These are phyloP conservation scores for Cladosporium sp. DNA, from an alignment of 2,329 filamentous ascomycete genomes.

Conservation along the genomic window DNA sequence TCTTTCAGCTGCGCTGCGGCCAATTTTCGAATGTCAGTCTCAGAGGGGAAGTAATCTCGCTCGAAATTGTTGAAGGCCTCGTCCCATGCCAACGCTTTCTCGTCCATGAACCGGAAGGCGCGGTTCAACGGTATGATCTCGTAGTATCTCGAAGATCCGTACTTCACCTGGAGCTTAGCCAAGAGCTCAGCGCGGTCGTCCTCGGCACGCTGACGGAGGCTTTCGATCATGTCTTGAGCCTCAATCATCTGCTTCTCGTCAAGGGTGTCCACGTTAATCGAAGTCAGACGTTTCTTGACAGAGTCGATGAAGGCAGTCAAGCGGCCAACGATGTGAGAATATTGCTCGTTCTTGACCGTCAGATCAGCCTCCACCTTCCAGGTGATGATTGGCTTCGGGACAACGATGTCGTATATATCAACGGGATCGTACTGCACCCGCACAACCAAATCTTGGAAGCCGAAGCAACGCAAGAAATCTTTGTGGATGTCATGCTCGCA, in stretches of 20 bases:
- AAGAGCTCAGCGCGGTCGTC: constrained; percentile 78
- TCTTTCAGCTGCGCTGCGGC: constrained; percentile 92
- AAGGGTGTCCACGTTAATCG: constrained; percentile 89
- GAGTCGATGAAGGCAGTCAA: constrained; percentile 86
- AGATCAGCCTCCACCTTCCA: constrained; percentile 98
- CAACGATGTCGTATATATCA: constrained; percentile 89
- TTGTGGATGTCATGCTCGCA: constrained; percentile 91
- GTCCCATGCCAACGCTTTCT: constrained; percentile 93
- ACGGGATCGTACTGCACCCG: constrained; percentile 92
- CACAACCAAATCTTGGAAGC: constrained; percentile 79
- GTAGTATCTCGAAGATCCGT: constrained; percentile 93
- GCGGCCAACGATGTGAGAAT: constrained; percentile 74
- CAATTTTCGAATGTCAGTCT: constrained; percentile 91
- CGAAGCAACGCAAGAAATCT: constrained; percentile 91
- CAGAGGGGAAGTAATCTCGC: constrained; percentile 84
- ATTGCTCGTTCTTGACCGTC: constrained; percentile 89
- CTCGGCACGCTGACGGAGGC: constrained; percentile 73
- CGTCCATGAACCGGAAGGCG: constrained; percentile 84
- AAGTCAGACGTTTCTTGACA: constrained; percentile 77
- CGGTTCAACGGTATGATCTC: constrained; percentile 93
- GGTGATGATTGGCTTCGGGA: constrained; percentile 83
- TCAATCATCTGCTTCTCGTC: constrained; percentile 81
- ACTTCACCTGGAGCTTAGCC: constrained; percentile 80
- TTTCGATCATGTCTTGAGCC: constrained; percentile 79
- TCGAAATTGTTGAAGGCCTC: constrained; percentile 88